A percentile compares a stretch with the other conserved stretches of the same genome.
phyloP scores from a whole-genome alignment of 495 filamentous ascomycete species.

The Aspergillus bertholletiae region DNA sequence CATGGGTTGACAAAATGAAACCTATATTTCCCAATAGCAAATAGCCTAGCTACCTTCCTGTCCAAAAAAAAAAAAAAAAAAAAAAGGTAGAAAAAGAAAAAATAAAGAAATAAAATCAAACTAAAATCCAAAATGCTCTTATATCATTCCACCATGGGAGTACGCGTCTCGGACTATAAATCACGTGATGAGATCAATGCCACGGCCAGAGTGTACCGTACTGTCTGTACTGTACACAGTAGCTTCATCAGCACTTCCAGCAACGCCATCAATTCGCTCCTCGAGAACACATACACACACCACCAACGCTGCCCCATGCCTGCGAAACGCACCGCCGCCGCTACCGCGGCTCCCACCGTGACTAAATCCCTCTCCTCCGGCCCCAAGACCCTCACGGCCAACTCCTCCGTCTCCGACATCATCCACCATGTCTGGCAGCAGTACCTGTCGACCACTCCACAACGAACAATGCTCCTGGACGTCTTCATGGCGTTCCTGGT shows the following conservation, averaged over 20 bases:
- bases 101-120: too few relatives aligned
- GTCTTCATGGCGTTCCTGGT: conserved; percentile 89
- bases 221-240: not conserved
- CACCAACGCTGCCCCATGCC: conserved; percentile 47
- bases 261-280: conserved; percentile 8
- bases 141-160: too few relatives aligned
- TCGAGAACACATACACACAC: not conserved
- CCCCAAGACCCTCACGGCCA: conserved; percentile 34
- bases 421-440: conserved; percentile 60
- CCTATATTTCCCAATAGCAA: too few relatives aligned
- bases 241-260: conserved; percentile 3
- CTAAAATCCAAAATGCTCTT: too few relatives aligned
- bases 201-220: conserved; percentile 1
- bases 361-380: conserved; percentile 44
- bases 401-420: conserved; percentile 51
- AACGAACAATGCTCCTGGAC: conserved; percentile 90
- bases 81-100: too few relatives aligned
- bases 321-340: conserved; percentile 46
- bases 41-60: too few relatives aligned
- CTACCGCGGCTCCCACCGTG: conserved; percentile 29
- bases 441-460: conserved; percentile 75
- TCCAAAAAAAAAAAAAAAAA: too few relatives aligned
- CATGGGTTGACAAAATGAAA: not conserved
- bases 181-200: conserved; percentile 11
- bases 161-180: not conserved